A percentile compares a stretch with the other conserved stretches of the same genome.
These are phyloP conservation scores for Sporopachydermia lactativora DNA, from an alignment of 805 yeast genomes.

Conservation along the genomic window DNA sequence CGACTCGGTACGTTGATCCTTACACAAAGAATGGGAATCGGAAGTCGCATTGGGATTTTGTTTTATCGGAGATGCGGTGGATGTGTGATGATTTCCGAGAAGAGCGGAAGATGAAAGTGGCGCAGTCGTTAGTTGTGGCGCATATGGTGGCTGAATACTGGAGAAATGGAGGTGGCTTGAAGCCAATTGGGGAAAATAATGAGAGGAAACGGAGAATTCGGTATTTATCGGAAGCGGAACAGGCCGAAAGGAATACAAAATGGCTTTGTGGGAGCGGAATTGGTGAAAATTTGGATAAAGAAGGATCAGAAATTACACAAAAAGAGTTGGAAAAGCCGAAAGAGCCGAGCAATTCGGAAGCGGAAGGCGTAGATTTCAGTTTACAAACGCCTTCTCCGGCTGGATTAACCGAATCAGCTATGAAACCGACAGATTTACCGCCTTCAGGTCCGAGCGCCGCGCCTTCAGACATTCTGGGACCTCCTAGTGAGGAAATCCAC, in stretches of 20 bases:
- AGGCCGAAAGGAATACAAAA: constrained; percentile 6
- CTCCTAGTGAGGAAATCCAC: background rate
- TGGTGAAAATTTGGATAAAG: constrained; percentile 6
- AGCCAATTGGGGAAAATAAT: constrained; percentile 46
- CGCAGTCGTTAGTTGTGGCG: constrained; percentile 56
- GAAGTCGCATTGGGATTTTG: constrained; percentile 56
- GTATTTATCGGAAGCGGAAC: constrained; percentile 13
- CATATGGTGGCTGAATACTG: constrained; percentile 68
- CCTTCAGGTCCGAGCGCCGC: background rate
- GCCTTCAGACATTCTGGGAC: background rate
- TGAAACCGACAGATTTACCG: background rate
- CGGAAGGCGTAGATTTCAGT: background rate
- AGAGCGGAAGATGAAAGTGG: constrained; percentile 50
- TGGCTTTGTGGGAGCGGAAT: constrained; percentile 9
- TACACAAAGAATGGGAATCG: constrained; percentile 20
- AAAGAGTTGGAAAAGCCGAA: background rate
- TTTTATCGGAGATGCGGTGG: constrained; percentile 75
- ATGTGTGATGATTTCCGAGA: constrained; percentile 68
- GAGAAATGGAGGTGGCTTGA: constrained; percentile 52
- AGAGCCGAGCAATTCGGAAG: background rate
- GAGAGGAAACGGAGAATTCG: constrained; percentile 32
- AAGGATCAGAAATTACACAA: constrained; percentile 4
- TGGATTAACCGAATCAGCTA: background rate
- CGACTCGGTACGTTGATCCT: constrained; percentile 59
- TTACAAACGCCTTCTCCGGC: background rate